These are phyloP conservation scores for Perilla frutescens DNA, from an alignment of 257 asterid genomes.

Conservation along the genomic window DNA sequence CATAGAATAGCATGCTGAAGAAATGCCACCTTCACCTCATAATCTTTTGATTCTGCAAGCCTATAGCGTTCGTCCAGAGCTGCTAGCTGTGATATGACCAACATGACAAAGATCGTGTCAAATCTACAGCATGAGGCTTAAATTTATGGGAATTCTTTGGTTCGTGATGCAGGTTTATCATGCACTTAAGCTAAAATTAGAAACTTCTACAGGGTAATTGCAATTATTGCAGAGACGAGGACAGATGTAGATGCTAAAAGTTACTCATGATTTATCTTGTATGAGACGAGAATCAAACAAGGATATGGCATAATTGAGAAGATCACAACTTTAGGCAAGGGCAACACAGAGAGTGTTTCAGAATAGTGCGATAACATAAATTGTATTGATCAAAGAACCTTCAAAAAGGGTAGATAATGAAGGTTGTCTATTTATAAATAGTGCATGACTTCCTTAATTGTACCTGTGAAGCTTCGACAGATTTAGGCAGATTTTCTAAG, in stretches of 20 bases:
- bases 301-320: background rate
- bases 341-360: background rate
- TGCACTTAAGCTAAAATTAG: background rate
- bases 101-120: background rate
- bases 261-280: too few species aligned
- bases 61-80: constrained; percentile 77
- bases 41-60: constrained; percentile 82
- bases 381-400: background rate
- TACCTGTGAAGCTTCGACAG: constrained; percentile 92
- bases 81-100: constrained; percentile 52
- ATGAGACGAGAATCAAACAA: too few species aligned
- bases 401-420: background rate
- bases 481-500: constrained; percentile 80
- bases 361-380: background rate
- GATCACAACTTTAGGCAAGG: constrained; percentile 1
- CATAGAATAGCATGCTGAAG: constrained; percentile 77
- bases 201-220: background rate
- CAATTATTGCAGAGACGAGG: background rate
- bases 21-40: constrained; percentile 87
- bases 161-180: background rate
- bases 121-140: background rate
- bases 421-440: background rate
- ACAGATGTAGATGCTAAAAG: too few species aligned
- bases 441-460: constrained; percentile 8
- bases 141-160: background rate